A percentile compares a stretch with the other conserved stretches of the same genome.
These are phyloP conservation scores for Hymenotorrendiella dingleyae DNA, from an alignment of 2,329 filamentous ascomycete genomes.

Conservation along the genomic window DNA sequence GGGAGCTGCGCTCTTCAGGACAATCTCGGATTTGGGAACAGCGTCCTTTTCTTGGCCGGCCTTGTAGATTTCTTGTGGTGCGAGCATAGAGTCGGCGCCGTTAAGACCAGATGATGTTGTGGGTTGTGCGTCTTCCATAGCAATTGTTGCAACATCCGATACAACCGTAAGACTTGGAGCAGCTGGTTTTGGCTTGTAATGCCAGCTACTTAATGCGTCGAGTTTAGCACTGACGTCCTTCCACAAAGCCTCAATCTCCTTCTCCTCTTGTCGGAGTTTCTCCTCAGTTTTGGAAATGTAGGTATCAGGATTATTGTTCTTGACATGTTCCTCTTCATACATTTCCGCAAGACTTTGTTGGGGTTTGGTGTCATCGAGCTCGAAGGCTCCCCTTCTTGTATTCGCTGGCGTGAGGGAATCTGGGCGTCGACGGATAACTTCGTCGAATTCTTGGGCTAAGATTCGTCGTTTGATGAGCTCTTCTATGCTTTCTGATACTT, in stretches of 20 bases:
- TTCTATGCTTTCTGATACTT: conserved; percentile 87
- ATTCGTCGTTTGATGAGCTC: conserved; percentile 92
- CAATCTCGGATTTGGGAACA: conserved; percentile 62
- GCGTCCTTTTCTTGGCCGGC: conserved; percentile 58
- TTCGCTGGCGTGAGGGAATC: conserved; percentile 59
- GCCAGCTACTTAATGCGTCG: conserved; percentile 86
- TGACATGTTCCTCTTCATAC: conserved; percentile 89
- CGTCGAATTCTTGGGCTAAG: conserved; percentile 83
- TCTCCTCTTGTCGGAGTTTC: conserved; percentile 74
- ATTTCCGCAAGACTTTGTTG: conserved; percentile 83
- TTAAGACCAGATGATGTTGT: conserved; percentile 70
- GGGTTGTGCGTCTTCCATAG: conserved; percentile 93
- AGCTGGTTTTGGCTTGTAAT: conserved; percentile 86
- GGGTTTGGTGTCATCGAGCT: conserved; percentile 83
- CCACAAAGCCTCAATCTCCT: conserved; percentile 79
- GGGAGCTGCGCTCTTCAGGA: conserved; percentile 71
- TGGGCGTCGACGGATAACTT: conserved; percentile 76
- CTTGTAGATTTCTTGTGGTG: conserved; percentile 90
- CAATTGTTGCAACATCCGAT: conserved; percentile 82
- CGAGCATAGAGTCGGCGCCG: conserved; percentile 67
- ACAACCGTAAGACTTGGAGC: conserved; percentile 81
- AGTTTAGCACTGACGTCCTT: conserved; percentile 72
- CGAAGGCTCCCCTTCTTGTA: conserved; percentile 59
- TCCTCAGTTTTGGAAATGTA: conserved; percentile 80
- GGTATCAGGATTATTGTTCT: conserved; percentile 66